Percentiles rank a stretch among this genome's conserved stretches.
Conservation (phyloP, 1,284 basidiomycete species). For the Abortiporus biennis region DNA sequence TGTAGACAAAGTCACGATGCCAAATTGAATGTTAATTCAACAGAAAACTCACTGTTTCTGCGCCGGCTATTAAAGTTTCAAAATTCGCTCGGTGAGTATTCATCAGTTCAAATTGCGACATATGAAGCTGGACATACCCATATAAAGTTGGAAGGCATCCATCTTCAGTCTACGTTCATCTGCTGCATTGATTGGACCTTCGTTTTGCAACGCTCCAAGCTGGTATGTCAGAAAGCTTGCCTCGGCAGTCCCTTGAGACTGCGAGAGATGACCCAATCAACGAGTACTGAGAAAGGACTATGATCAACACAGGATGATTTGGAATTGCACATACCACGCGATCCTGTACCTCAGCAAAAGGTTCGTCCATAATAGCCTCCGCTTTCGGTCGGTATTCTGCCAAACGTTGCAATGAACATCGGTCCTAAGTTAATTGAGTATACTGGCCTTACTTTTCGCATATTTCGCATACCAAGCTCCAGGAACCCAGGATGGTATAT, state of each 20-base stretch:
- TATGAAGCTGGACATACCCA: slow-evolving; percentile 3
- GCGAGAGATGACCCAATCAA: neutral
- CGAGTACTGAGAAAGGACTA: neutral
- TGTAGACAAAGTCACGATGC: neutral
- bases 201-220: slow-evolving; percentile 15
- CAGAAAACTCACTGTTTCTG: neutral
- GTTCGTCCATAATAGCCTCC: neutral
- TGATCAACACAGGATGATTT: neutral
- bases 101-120: too few species aligned
- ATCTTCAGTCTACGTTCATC: slow-evolving; percentile 5
- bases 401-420: neutral
- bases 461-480: slow-evolving; percentile 9
- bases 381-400: neutral
- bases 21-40: neutral
- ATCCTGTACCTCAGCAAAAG: neutral
- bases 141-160: neutral
- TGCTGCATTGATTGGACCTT: slow-evolving; percentile 11
- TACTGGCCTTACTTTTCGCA: neutral
- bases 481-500: slow-evolving; percentile 21
- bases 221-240: slow-evolving; percentile 13
- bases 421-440: neutral
- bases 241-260: slow-evolving; percentile 13
- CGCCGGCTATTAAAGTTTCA: neutral
- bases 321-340: neutral
- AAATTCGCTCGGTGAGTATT: neutral